Conservation (phyloP, 148 eudicot species). For the Chenopodium formosanum region DNA sequence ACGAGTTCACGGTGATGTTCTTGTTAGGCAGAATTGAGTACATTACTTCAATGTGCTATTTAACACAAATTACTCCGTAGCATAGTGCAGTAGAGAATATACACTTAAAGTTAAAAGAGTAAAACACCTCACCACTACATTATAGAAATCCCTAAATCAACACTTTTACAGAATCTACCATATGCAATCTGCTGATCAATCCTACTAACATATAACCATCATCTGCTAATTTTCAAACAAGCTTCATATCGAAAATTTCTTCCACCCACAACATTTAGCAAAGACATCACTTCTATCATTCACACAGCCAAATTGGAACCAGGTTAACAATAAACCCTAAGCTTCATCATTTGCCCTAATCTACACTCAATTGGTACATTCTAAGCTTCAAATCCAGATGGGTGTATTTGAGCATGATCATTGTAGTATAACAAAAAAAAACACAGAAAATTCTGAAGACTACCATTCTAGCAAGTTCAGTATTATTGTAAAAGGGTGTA, state of each 20-base stretch:
- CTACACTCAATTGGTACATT: background rate
- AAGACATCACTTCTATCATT: background rate
- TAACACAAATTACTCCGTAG: background rate
- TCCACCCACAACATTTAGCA: background rate
- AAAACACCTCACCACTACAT: background rate
- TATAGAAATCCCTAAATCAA: background rate
- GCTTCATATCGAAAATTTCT: background rate
- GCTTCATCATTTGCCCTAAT: background rate
- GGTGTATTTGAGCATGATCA: background rate
- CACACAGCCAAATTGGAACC: background rate
- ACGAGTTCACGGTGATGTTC: background rate
- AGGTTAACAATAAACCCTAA: background rate
- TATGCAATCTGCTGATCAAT: background rate
- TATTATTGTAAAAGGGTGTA: background rate
- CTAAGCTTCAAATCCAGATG: background rate
- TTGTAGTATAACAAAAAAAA: background rate
- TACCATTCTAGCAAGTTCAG: background rate
- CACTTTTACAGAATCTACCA: background rate
- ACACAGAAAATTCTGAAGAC: background rate
- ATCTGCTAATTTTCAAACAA: background rate
- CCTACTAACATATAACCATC: background rate
- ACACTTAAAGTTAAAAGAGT: too few species aligned
- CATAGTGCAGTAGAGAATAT: background rate
- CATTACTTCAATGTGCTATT: background rate
- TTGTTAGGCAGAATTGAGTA: background rate